Base-by-base conservation (phyloP, 1,284 basidiomycete species). In the Veloporphyrellus conicus region DNA sequence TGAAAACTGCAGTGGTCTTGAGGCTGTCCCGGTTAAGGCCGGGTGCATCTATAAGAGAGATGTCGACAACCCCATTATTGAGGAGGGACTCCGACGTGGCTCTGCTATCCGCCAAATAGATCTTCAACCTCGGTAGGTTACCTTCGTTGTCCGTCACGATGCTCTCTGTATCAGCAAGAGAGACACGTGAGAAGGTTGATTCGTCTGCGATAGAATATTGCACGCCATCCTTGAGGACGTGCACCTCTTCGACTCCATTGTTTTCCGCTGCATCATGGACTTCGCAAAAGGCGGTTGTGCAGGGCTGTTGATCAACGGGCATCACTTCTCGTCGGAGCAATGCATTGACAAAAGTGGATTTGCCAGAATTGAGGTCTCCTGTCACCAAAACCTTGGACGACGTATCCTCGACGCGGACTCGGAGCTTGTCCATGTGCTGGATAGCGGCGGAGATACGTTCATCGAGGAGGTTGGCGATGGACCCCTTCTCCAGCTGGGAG, bases 361-460 rank as follows among this genome's bases (percentile, higher is more conserved):
- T 99, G 61, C 96, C 96, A 27, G 96, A 90, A 66, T 99, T 99
- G 50, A 99, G 78, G 68, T 99, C 96, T 56, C 96, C 96, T n/a
- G 96, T 99, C 52, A 99, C 92, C 53, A 99, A 82, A 38, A 99
- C 94, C 65, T 97, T 93, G 58, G 92, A 95, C 12, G 92, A 90
- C 3, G 84, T 93, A 68, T 98, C 95, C 63, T 89, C 77, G 18
- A 99, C 86, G 40, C 96, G 88, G 48, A 81, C 76, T 42, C 87
- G 84, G 52, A 99, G 84, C 58, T 88, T 89, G 54, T 87, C 79
- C 49, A 99, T 81, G 63, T 99, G 94, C 12, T 77, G 75, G 43
- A 90, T 69, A 7, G 93, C 82, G 20, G 82, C 72, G n/a, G 74
- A 72, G 61, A 99, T 82, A 27, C 93, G 83, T 51, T 90, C 90